Base-by-base conservation (phyloP, 805 yeast genomes). In the Pichia ethanolica region DNA sequence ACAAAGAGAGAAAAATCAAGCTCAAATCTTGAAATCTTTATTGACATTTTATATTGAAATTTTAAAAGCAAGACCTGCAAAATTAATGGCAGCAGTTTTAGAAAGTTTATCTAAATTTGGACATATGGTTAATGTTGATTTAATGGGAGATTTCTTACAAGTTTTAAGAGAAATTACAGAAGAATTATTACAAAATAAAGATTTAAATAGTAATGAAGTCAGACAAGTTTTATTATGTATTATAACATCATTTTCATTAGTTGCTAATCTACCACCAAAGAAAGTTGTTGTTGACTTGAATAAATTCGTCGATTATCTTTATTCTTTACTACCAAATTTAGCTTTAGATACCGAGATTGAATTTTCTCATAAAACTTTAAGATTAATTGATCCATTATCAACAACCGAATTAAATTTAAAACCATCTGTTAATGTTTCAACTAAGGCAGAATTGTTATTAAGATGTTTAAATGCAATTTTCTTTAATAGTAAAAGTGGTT, bases 41-140 rank as follows among this genome's bases (percentile, higher is more conserved):
- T 72, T 93, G 52, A 74, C 83, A 1, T 67, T 88, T 25, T 93
- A 93, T 63, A 70, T 93, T 56, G 89, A 86, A 55, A 78, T 91
- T 33, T 71, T 93, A 54, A 84, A 78, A 63, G 75, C 75, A 14
- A 74, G 79, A 42, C 77, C 82, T 20, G 77, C 80, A 37, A 75
- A 78, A 20, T 70, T 93, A 47, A 81, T 89, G 73, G 96, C 95
- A 7, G 75, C 91, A 0, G 95, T 91, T 0, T 71, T 93, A 48
- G 98, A 93, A 69, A 98, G 98, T 4, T 69, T 93, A 49, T 86
- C 97, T 1, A 80, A 81, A 61, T 89, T 83, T 62, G 96, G 98
- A 3, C 93, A 85, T 59, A 82, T 90, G 82, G 89, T 95, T 27
- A 93, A 93, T 62, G 81, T 91, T 50, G 98, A 93, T 56, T 72